phyloP scores from a whole-genome alignment of 345 rosid genomes.

The Heritiera fomes region DNA sequence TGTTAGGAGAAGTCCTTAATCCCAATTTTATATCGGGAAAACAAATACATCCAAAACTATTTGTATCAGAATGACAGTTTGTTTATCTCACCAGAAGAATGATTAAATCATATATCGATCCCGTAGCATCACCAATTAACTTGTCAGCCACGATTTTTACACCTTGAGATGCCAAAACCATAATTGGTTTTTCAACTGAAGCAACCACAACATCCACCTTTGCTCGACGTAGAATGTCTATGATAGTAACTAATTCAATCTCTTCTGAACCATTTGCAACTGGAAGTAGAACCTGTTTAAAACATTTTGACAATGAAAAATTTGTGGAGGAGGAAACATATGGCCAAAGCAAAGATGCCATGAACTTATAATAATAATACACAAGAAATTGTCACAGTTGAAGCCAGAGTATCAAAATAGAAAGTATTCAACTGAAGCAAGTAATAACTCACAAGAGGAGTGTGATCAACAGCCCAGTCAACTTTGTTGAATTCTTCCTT shows the following conservation, averaged over 20 bases:
- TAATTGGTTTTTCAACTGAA: slow-evolving; percentile 66
- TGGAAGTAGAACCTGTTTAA: slow-evolving; percentile 73
- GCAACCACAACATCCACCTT: slow-evolving; percentile 82
- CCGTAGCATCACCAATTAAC: slow-evolving; percentile 60
- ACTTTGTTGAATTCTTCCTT: slow-evolving; percentile 71
- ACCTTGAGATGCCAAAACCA: slow-evolving; percentile 69
- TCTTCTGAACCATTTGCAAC: slow-evolving; percentile 87
- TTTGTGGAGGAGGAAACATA: not conserved
- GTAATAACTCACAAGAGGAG: slow-evolving; percentile 61
- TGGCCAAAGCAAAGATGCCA: not conserved
- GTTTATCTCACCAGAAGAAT: slow-evolving; percentile 73
- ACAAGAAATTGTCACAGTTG: not conserved
- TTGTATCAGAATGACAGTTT: not conserved
- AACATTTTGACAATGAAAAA: slow-evolving; percentile 23
- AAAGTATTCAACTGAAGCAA: not conserved
- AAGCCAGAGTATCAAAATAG: not conserved
- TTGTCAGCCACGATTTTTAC: slow-evolving; percentile 77
- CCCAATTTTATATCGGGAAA: not conserved
- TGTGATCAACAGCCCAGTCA: slow-evolving; percentile 66
- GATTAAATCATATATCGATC: slow-evolving; percentile 62
- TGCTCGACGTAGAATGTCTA: slow-evolving; percentile 79
- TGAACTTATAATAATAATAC: not conserved
- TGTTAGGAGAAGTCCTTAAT: not conserved
- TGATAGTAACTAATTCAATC: slow-evolving; percentile 66
- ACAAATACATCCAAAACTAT: slow-evolving; percentile 18